Percentiles rank a stretch among this genome's conserved stretches.
Evolutionary conservation across 192 early-diverging fungal genomes (phyloP).

Genomic region (Backusella parvicylindrica): DNA sequence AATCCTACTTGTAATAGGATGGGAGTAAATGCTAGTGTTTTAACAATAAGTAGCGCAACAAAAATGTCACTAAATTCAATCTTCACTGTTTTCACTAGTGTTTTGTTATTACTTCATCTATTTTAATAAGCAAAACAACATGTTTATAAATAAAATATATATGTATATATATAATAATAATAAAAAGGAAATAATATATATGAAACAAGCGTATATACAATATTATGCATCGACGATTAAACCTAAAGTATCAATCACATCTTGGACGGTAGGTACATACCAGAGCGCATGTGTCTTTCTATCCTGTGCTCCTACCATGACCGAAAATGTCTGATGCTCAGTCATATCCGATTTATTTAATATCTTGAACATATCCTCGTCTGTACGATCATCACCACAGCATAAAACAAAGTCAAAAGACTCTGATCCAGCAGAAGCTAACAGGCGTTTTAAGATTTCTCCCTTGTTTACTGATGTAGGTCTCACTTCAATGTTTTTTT

Average conservation of each 20-base stretch:
- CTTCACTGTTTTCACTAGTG: neutral
- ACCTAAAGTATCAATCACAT: conserved; percentile 50
- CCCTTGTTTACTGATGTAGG: conserved; percentile 96
- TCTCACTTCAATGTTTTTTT: conserved; percentile 94
- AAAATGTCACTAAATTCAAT: neutral
- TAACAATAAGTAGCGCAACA: conserved; percentile 9
- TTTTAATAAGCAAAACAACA: neutral
- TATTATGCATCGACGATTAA: conserved; percentile 5
- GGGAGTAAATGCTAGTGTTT: conserved; percentile 15
- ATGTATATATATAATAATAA: neutral
- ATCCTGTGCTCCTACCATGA: conserved; percentile 77
- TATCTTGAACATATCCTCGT: conserved; percentile 92
- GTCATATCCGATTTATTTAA: conserved; percentile 13
- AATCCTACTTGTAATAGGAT: conserved; percentile 33
- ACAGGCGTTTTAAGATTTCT: conserved; percentile 89
- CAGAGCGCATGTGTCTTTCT: conserved; percentile 88
- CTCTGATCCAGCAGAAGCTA: conserved; percentile 44
- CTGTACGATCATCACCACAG: conserved; percentile 96
- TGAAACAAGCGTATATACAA: neutral
- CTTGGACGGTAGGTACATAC: conserved; percentile 70
- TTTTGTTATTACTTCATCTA: neutral
- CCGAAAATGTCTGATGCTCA: conserved; percentile 51
- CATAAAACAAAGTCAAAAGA: conserved; percentile 89
- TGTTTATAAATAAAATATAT: neutral
- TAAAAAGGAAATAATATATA: neutral